Evolutionary conservation across 2,329 filamentous ascomycete genomes (phyloP).

Genomic region (Akanthomyces lecanii): DNA sequence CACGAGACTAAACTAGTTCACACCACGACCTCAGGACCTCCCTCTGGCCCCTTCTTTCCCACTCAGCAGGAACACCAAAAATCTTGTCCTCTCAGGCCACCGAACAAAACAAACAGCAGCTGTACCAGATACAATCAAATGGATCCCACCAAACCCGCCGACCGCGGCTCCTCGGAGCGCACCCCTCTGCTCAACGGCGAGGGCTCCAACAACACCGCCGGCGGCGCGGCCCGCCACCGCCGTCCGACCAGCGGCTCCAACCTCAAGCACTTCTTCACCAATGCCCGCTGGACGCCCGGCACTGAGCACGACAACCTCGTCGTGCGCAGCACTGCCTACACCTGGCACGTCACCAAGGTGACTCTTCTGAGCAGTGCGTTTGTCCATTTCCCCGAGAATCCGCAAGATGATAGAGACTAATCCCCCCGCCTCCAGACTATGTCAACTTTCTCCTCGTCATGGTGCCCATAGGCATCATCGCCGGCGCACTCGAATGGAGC

Average conservation of each 20-base stretch:
- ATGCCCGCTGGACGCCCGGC: slow-evolving; percentile 48
- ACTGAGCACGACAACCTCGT: slow-evolving; percentile 43
- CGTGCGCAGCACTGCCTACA: slow-evolving; percentile 43
- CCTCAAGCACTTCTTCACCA: slow-evolving; percentile 44
- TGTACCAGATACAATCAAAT: slow-evolving; percentile 21
- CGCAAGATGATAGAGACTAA: not conserved
- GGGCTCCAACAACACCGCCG: not conserved
- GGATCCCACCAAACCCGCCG: slow-evolving; percentile 31
- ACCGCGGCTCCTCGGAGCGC: slow-evolving; percentile 31
- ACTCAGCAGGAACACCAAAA: not conserved
- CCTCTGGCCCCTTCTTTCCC: no score
- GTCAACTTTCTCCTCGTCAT: slow-evolving; percentile 69
- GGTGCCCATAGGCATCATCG: slow-evolving; percentile 68
- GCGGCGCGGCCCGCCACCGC: not conserved
- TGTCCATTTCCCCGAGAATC: not conserved
- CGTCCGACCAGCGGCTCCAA: slow-evolving; percentile 16
- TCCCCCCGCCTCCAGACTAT: slow-evolving; percentile 38
- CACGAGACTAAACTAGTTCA: no score
- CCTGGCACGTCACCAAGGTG: slow-evolving; percentile 54
- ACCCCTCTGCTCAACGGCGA: slow-evolving; percentile 41
- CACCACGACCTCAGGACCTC: no score
- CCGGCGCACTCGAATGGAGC: slow-evolving; percentile 58
- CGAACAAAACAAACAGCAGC: no score
- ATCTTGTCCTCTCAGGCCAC: no score
- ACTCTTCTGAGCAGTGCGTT: slow-evolving; percentile 56